Conservation (phyloP, 805 yeast species). For the Phaffomyces opuntiae region DNA sequence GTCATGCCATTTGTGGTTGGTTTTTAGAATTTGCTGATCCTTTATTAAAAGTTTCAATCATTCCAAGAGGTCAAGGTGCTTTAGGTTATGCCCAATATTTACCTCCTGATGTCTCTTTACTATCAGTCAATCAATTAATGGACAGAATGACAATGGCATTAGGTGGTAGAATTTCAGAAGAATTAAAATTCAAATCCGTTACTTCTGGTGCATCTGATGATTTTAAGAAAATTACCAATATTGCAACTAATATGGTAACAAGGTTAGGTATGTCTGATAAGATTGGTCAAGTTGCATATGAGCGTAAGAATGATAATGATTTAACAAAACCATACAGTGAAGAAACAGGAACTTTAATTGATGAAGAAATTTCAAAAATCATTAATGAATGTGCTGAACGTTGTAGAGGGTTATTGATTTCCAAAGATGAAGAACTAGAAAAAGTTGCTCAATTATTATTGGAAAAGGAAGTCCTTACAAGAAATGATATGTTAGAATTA, state of each 20-base stretch:
- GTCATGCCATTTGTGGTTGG: slow-evolving; percentile 99
- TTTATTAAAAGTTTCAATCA: slow-evolving; percentile 86
- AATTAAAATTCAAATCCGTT: slow-evolving; percentile 82
- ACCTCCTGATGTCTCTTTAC: slow-evolving; percentile 84
- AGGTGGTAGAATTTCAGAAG: slow-evolving; percentile 97
- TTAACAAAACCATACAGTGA: slow-evolving; percentile 87
- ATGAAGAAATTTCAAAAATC: slow-evolving; percentile 72
- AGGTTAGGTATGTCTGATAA: slow-evolving; percentile 85
- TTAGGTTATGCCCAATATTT: slow-evolving; percentile 96
- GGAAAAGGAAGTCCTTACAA: slow-evolving; percentile 80
- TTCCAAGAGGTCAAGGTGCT: slow-evolving; percentile 96
- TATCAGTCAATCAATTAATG: slow-evolving; percentile 67
- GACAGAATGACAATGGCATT: slow-evolving; percentile 95
- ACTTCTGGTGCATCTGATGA: slow-evolving; percentile 97
- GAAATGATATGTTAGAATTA: slow-evolving; percentile 88
- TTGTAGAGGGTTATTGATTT: slow-evolving; percentile 62
- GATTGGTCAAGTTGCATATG: slow-evolving; percentile 72
- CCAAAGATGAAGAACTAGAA: slow-evolving; percentile 70
- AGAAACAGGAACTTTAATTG: slow-evolving; percentile 74
- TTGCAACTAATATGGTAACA: slow-evolving; percentile 91
- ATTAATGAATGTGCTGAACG: slow-evolving; percentile 67
- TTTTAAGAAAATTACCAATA: slow-evolving; percentile 88
- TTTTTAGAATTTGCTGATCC: slow-evolving; percentile 88
- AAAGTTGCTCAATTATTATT: slow-evolving; percentile 83
- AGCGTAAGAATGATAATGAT: slow-evolving; percentile 57